Percentiles rank a stretch among this genome's conserved stretches.
Conservation (phyloP, 2,329 filamentous ascomycete species). For the Colletotrichum sp. region DNA sequence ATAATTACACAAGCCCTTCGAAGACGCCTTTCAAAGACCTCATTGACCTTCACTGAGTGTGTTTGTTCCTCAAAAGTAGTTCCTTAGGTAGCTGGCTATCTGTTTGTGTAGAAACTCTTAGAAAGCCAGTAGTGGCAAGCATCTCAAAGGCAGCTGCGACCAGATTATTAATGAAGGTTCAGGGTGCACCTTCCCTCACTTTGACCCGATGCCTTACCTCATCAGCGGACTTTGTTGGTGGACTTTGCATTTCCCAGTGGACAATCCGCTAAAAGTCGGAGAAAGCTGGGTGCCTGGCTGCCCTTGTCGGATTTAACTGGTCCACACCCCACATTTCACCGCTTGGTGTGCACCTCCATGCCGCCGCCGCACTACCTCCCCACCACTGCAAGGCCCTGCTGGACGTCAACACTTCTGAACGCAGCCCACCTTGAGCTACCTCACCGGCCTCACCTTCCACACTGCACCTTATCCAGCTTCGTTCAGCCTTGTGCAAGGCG, state of each 20-base stretch:
- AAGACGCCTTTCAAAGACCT: neutral
- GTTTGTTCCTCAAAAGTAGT: neutral
- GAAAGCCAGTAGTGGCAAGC: neutral
- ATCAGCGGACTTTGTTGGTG: slow-evolving; percentile 11
- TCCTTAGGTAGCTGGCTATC: neutral
- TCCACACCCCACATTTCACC: neutral
- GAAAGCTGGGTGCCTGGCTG: neutral
- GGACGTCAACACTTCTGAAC: neutral
- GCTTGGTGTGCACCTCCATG: neutral
- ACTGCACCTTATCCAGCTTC: neutral
- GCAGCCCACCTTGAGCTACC: neutral
- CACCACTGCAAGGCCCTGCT: slow-evolving; percentile 1
- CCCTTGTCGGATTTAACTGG: slow-evolving; percentile 11
- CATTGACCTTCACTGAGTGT: neutral
- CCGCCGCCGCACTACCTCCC: neutral
- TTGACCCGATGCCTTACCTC: neutral
- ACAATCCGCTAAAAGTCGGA: neutral
- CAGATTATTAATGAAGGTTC: slow-evolving; percentile 9
- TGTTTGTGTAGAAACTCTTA: neutral
- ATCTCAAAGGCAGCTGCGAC: neutral
- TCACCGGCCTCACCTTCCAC: neutral
- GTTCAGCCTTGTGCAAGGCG: neutral
- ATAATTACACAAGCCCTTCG: neutral
- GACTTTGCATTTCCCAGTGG: neutral
- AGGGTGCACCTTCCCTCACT: neutral